Conservation (phyloP, 805 yeast species). For the Cyberlindnera nakhonratchasimensis region DNA sequence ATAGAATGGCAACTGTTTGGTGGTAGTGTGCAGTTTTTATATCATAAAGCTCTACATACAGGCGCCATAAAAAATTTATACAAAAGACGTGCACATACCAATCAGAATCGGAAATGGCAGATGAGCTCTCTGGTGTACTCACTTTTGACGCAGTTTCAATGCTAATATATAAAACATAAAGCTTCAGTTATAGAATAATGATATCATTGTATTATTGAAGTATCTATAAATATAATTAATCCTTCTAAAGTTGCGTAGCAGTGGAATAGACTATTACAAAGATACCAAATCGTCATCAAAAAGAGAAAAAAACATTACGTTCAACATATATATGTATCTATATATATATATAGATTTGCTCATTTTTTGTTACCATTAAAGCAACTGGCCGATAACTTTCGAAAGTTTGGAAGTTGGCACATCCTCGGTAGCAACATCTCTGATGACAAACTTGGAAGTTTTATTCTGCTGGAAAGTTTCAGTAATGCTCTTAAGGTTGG, state of each 20-base stretch:
- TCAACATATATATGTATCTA: too few relatives aligned
- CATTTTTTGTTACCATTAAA: too few relatives aligned
- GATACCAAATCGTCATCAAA: too few relatives aligned
- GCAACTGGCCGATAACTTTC: conserved; percentile 23
- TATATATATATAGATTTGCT: too few relatives aligned
- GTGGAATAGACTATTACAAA: too few relatives aligned
- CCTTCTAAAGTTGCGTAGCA: too few relatives aligned
- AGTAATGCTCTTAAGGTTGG: conserved; percentile 17
- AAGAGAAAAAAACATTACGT: too few relatives aligned
- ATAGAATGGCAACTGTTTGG: background rate
- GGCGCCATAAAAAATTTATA: conserved; percentile 17
- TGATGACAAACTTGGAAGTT: conserved; percentile 21
- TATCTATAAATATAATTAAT: too few relatives aligned
- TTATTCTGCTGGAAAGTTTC: conserved; percentile 22
- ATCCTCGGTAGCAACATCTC: conserved; percentile 23
- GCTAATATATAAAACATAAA: background rate
- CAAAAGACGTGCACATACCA: conserved; percentile 21
- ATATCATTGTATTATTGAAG: too few relatives aligned
- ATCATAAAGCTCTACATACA: conserved; percentile 1
- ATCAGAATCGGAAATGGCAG: conserved; percentile 20
- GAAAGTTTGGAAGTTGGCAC: conserved; percentile 24
- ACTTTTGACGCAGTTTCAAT: background rate
- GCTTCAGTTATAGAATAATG: too few relatives aligned
- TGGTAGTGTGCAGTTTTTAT: background rate
- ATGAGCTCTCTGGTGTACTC: conserved; percentile 17